phyloP scores from a whole-genome alignment of 1,284 basidiomycete genomes.

The Puccinia horiana region DNA sequence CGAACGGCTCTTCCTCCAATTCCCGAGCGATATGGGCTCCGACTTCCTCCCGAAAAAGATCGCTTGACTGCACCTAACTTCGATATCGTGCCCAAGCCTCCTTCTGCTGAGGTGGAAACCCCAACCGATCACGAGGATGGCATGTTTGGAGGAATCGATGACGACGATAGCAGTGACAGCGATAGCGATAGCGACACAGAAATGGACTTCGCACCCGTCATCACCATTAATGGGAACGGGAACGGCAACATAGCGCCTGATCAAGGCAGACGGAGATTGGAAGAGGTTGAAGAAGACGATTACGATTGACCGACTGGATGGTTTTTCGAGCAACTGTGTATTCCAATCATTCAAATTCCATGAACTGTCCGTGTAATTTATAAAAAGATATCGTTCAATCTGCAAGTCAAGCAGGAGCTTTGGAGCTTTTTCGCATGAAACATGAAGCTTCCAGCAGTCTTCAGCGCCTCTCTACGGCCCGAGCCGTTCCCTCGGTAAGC shows the following conservation, averaged over 20 bases:
- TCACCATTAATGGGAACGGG: slow-evolving; percentile 37
- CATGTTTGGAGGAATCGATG: slow-evolving; percentile 68
- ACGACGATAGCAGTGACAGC: slow-evolving; percentile 43
- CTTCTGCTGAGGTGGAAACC: slow-evolving; percentile 67
- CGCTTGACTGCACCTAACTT: slow-evolving; percentile 89
- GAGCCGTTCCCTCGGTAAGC: too few relatives aligned
- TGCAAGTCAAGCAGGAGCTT: background rate
- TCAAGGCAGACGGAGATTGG: slow-evolving; percentile 48
- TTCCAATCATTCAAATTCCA: background rate
- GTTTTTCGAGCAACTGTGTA: background rate
- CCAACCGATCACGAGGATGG: slow-evolving; percentile 75
- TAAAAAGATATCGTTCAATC: background rate
- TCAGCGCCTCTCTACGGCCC: too few relatives aligned
- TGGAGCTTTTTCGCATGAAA: background rate
- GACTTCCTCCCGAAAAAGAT: slow-evolving; percentile 77
- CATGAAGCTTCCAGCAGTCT: too few relatives aligned
- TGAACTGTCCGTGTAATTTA: background rate
- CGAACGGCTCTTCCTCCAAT: slow-evolving; percentile 82
- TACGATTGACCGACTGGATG: slow-evolving; percentile 65
- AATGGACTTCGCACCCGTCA: slow-evolving; percentile 50
- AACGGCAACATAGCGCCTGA: slow-evolving; percentile 35
- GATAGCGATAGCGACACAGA: slow-evolving; percentile 50
- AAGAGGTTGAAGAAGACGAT: slow-evolving; percentile 73
- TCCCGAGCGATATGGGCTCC: slow-evolving; percentile 91
- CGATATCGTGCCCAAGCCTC: slow-evolving; percentile 82